Percentiles rank a stretch among this genome's conserved stretches.
Conservation (phyloP, 2,329 filamentous ascomycete species). For the Beauveria bassiana region DNA sequence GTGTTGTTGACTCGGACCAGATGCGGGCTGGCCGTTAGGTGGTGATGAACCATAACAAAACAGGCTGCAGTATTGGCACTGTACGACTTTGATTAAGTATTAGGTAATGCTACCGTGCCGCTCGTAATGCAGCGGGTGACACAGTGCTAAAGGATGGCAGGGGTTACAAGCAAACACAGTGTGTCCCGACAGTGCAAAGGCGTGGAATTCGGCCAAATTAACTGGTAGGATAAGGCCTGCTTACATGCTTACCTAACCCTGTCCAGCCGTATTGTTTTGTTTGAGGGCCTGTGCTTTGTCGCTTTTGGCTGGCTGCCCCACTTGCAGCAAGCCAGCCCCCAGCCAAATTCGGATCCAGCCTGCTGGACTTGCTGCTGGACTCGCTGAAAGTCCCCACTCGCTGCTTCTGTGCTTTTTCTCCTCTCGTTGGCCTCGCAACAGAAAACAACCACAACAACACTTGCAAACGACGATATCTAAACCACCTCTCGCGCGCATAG, state of each 20-base stretch:
- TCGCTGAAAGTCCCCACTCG: neutral
- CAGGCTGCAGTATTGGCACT: neutral
- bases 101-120: too few relatives aligned
- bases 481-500: slow-evolving; percentile 22
- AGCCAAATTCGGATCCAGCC: neutral
- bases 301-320: neutral
- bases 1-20: slow-evolving; percentile 5
- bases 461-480: slow-evolving; percentile 20
- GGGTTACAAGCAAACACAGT: slow-evolving; percentile 7
- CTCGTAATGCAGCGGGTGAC: neutral
- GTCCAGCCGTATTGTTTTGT: slow-evolving; percentile 14
- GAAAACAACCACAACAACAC: slow-evolving; percentile 34
- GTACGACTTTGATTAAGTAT: neutral
- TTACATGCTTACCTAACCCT: slow-evolving; percentile 21
- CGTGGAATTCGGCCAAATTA: slow-evolving; percentile 20
- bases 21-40: neutral
- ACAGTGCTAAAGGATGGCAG: neutral
- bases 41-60: neutral
- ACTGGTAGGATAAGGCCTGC: slow-evolving; percentile 11
- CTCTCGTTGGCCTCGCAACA: slow-evolving; percentile 38
- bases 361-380: neutral
- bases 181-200: neutral
- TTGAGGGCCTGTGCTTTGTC: neutral
- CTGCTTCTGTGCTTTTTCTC: slow-evolving; percentile 22
- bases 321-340: slow-evolving; percentile 3